Conservation (phyloP, 129 eudicot genomes). For the Pittosporum tobira region DNA sequence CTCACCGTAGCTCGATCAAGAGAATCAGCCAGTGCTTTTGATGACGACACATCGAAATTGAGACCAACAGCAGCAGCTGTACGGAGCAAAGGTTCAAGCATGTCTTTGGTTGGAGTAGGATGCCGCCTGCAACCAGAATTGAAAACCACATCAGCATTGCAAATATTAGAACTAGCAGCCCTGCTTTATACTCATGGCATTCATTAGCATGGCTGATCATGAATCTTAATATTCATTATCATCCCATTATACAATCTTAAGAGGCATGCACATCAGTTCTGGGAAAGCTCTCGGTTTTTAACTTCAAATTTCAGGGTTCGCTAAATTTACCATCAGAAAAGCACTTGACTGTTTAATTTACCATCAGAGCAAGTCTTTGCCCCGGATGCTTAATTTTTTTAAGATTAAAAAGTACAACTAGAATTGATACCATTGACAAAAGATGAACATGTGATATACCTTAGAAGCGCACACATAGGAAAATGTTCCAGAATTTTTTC, state of each 20-base stretch:
- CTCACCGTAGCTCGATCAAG: slow-evolving; percentile 93
- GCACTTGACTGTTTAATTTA: neutral
- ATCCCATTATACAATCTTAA: neutral
- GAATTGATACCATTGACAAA: no score
- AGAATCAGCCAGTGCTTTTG: slow-evolving; percentile 94
- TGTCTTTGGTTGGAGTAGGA: slow-evolving; percentile 94
- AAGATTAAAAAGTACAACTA: neutral
- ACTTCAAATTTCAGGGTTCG: no score
- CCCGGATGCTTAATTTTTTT: neutral
- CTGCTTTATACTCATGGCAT: no score
- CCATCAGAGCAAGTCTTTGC: no score
- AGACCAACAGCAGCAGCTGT: slow-evolving; percentile 95
- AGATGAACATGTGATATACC: slow-evolving; percentile 28
- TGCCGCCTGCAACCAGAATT: slow-evolving; percentile 61
- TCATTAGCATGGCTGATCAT: no score
- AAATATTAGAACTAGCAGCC: neutral
- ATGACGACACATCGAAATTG: slow-evolving; percentile 76
- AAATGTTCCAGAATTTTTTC: slow-evolving; percentile 72
- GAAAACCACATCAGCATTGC: neutral
- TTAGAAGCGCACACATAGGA: slow-evolving; percentile 63
- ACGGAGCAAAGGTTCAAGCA: slow-evolving; percentile 90
- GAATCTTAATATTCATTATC: neutral
- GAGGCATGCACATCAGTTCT: no score
- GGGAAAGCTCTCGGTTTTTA: no score
- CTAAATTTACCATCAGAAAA: no score